Base-by-base conservation (phyloP, 768 basidiomycete species). In the Myochromella boudieri region DNA sequence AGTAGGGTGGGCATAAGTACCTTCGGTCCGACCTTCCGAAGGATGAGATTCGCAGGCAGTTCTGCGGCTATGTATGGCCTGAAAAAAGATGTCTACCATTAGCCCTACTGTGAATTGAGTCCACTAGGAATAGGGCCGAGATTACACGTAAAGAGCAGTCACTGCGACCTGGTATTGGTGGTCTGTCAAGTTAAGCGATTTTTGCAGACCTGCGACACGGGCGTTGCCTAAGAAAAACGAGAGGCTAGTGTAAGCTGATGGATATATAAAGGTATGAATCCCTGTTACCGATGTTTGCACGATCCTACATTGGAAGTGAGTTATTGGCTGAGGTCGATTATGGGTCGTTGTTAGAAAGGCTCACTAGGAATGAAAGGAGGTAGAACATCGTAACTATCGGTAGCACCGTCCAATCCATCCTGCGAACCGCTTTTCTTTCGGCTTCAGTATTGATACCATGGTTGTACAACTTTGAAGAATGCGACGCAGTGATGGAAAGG, bases 121-220 rank as follows among this genome's bases (percentile, higher is more conserved):
- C n/a, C n/a, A n/a, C n/a, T n/a, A n/a, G n/a, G n/a, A n/a, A n/a
- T n/a, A n/a, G n/a, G n/a, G n/a, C n/a, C n/a, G n/a, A n/a, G n/a
- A n/a, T 20, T 8, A 38, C 37, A 38, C 37, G 14, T 29, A 29
- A 14, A 29, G 28, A 14, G 14, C 18, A 24, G 25, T 9, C 34
- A 17, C 12, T 18, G 28, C 28, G 14, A 29, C 28, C 14, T 29
- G 28, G 14, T 29, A 29, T 46, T 68, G 62, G 12, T 56, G 58
- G 37, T 74, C 67, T 4, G 68, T 65, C 37, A 77, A 52, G 6
- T 63, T 57, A 17, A 80, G 56, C 15, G 70, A 67, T 11, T 56
- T 68, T 52, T 79, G 74, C 36, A 79, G 61, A 7, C 77, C 77
- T 14, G 75, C 76, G 2, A 77, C 64, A 10, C 70, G 66, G 20